phyloP scores from a whole-genome alignment of 2,329 filamentous ascomycete genomes.

The Shiraia bambusicola region DNA sequence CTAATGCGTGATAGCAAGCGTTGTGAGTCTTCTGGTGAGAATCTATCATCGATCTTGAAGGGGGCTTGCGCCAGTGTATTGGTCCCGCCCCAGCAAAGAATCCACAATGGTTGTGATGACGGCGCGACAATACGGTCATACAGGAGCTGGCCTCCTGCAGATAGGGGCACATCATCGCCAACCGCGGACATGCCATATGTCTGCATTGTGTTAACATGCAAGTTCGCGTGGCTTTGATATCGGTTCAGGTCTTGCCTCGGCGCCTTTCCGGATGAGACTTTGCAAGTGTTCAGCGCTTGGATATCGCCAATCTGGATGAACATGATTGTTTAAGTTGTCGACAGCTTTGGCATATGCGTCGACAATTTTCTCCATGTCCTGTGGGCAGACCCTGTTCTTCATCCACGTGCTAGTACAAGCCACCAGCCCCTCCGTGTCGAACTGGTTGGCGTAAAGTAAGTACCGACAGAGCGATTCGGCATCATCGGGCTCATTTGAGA shows the following conservation, averaged over 20 bases:
- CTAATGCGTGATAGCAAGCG: slow-evolving; percentile 37
- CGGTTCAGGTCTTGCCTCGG: slow-evolving; percentile 26
- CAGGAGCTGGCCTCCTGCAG: slow-evolving; percentile 50
- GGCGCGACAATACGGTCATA: slow-evolving; percentile 45
- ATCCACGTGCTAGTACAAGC: slow-evolving; percentile 46
- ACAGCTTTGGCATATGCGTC: slow-evolving; percentile 36
- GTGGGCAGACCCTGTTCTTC: slow-evolving; percentile 36
- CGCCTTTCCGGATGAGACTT: slow-evolving; percentile 30
- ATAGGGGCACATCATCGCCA: slow-evolving; percentile 37
- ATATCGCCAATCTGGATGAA: slow-evolving; percentile 40
- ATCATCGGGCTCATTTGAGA: slow-evolving; percentile 46
- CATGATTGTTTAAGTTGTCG: slow-evolving; percentile 54
- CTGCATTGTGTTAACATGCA: slow-evolving; percentile 11
- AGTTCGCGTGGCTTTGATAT: neutral
- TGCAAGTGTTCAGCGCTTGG: slow-evolving; percentile 30
- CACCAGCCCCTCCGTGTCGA: slow-evolving; percentile 44
- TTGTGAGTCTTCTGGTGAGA: slow-evolving; percentile 35
- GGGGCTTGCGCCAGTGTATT: slow-evolving; percentile 56
- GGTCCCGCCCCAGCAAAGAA: slow-evolving; percentile 57
- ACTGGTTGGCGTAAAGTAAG: slow-evolving; percentile 42
- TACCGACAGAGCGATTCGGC: slow-evolving; percentile 43
- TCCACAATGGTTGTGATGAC: slow-evolving; percentile 51
- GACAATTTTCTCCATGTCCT: slow-evolving; percentile 41
- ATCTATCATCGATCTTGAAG: slow-evolving; percentile 40
- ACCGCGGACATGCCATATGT: slow-evolving; percentile 45